Base-by-base conservation (phyloP, 352 stramenopile species). In the Globisporangium paroecandrum region DNA sequence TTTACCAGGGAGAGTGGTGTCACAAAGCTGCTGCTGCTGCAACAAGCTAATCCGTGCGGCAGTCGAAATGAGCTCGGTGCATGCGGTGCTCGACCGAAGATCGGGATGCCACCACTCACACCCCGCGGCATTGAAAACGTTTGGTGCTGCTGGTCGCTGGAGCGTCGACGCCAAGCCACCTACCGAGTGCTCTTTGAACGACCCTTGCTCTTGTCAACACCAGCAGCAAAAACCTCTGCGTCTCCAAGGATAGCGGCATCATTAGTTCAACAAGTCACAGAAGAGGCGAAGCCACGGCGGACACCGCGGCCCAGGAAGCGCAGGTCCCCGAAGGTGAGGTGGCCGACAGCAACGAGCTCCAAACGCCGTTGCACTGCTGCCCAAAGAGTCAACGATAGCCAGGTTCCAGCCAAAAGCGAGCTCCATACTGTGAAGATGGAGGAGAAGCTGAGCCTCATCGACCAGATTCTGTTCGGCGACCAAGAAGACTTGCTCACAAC, bases 131-230 rank as follows among this genome's bases (percentile, higher is more conserved):
- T 7, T 6, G 9, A 32, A n/a, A 60, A 69, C 36, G 68, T 77
- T 41, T 20, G 57, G 8, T 25, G 57, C 12, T 69, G 57, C 41
- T 83, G 77, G 74, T 43, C 71, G n/a, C 64, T 59, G 6, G 68
- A 75, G 1, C 69, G 74, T 18, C 60, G 69, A 3, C 85, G 72
- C 61, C 64, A 77, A 29, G 78, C 78, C 18, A 85, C 78, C 46
- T 85, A 81, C 47, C 76, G 78, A 38, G 78, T 83, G 65, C 69
- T 85, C 15, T 83, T 81, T 34, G 78, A 74, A 0, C 72, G 77
- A 1, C 74, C 78, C 18, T 43, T 83, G 29, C 73, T 74, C 64
- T 57, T 56, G 38, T 60, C 29, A 32, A 57, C 62, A 46, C n/a
- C 49, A 61, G 32, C 29, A 34, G 1, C 47, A 51, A 4, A 32